phyloP scores from a whole-genome alignment of 371 early-diverging fungal species.

The Mortierella sp. region DNA sequence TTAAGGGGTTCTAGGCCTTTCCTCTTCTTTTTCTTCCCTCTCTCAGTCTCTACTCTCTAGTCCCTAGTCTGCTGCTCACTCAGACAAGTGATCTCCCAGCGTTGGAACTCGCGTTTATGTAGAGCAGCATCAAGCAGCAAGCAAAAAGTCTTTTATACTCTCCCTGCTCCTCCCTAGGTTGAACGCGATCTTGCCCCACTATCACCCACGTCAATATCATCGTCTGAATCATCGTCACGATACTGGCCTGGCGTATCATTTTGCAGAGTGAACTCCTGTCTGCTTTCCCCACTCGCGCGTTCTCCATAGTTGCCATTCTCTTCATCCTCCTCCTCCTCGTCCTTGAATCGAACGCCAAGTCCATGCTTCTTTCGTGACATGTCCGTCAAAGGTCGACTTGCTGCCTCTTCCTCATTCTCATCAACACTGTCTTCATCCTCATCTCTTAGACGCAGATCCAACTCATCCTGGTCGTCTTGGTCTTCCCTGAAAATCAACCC shows the following conservation, averaged over 20 bases:
- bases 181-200: too few relatives aligned
- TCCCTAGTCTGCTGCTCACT: too few relatives aligned
- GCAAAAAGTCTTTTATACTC: too few relatives aligned
- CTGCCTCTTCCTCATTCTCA: constrained; percentile 10
- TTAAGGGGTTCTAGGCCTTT: background rate
- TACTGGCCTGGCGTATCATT: background rate
- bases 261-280: background rate
- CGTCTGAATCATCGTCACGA: too few relatives aligned
- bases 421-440: constrained; percentile 4
- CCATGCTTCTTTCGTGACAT: constrained; percentile 1
- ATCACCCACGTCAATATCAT: too few relatives aligned
- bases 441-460: background rate
- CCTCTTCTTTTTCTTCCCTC: constrained; percentile 3
- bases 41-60: too few relatives aligned
- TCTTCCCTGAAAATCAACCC: background rate
- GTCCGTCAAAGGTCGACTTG: constrained; percentile 17
- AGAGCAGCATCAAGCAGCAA: too few relatives aligned
- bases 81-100: too few relatives aligned
- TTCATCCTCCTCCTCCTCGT: constrained; percentile 29
- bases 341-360: constrained; percentile 9
- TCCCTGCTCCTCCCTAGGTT: too few relatives aligned
- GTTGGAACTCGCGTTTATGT: too few relatives aligned
- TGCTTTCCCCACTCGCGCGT: background rate
- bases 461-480: background rate
- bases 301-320: constrained; percentile 1